Evolutionary conservation across 306 rosid species (phyloP), one percentile per base, ranked within the genome.

Genomic region (Oxytropis ochrocephala): DNA sequence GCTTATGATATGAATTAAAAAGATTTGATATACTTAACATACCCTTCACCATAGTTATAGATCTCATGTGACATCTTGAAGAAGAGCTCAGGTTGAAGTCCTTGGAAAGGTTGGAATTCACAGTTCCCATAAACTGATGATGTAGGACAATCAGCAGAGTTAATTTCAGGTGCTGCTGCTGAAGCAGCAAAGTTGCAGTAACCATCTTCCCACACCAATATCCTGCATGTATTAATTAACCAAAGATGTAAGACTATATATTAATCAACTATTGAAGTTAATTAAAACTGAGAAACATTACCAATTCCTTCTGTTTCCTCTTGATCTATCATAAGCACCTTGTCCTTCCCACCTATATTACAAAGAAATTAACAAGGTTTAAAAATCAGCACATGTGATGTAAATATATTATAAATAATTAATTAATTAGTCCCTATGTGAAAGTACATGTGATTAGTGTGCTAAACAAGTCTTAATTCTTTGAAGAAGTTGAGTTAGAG

Each of bases 1-100:
- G n/a, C n/a, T n/a, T n/a, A n/a, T n/a, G n/a, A n/a, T 36, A 50
- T 18, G 30, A 52, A n/a, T 13, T 38, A 8, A 50, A 58, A 4
- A 33, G 6, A 48, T 6, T 1, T 13, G 17, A 0, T 0, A 14
- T 5, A n/a, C 4, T 19, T 10, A 42, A 19, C 67, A 58, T 82
- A 91, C 99, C 99, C 99, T 84, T 95, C 99, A 35, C 99, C 99
- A 53, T 85, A 95, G 83, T 95, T 95, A 69, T 95, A 95, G 92
- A 95, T 95, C 97, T 95, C 99, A 69, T 95, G 99, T 16, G 99
- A 95, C 99, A 95, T 91, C 91, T 95, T 95, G 89, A 95, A 95
- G 88, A 95, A 95, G 59, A 91, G 96, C 80, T 95, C 99, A 0
- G 97, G 97, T 59, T 91, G 96, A 29, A 95, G 82, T 16, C 97